Conservation (phyloP, 1,284 basidiomycete species). For the Marasmius tenuissimus region DNA sequence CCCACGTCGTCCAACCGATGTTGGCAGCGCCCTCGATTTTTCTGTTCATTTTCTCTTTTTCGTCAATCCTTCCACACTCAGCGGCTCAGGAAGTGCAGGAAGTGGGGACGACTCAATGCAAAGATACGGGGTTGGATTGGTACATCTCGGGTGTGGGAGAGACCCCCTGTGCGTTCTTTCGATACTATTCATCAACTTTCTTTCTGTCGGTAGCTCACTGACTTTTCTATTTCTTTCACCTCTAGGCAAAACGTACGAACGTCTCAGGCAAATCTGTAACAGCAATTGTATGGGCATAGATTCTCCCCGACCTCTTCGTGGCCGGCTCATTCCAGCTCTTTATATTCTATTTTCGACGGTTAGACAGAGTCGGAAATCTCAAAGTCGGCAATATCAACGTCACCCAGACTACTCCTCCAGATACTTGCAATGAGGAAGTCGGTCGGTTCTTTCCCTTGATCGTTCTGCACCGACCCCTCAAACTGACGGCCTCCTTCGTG, state of each 20-base stretch:
- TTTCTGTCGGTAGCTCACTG: too few species aligned
- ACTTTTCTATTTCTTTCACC: not conserved
- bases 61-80: not conserved
- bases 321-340: not conserved
- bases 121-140: constrained; percentile 22
- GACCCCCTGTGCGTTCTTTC: constrained; percentile 25
- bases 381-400: too few species aligned
- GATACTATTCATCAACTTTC: not conserved
- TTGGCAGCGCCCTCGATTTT: not conserved
- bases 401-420: constrained; percentile 22
- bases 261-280: constrained; percentile 29
- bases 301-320: not conserved
- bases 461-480: not conserved
- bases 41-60: not conserved
- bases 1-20: too few species aligned
- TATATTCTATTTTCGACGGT: not conserved
- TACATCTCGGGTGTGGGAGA: constrained; percentile 29
- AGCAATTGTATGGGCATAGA: constrained; percentile 22
- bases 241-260: constrained; percentile 28
- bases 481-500: not conserved
- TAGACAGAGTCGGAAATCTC: constrained; percentile 15
- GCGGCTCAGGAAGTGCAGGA: constrained; percentile 1
- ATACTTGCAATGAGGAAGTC: constrained; percentile 26
- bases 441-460: constrained; percentile 10
- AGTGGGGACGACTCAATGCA: constrained; percentile 4